phyloP scores from a whole-genome alignment of 2,329 filamentous ascomycete genomes.

The Epichloe gansuensis region DNA sequence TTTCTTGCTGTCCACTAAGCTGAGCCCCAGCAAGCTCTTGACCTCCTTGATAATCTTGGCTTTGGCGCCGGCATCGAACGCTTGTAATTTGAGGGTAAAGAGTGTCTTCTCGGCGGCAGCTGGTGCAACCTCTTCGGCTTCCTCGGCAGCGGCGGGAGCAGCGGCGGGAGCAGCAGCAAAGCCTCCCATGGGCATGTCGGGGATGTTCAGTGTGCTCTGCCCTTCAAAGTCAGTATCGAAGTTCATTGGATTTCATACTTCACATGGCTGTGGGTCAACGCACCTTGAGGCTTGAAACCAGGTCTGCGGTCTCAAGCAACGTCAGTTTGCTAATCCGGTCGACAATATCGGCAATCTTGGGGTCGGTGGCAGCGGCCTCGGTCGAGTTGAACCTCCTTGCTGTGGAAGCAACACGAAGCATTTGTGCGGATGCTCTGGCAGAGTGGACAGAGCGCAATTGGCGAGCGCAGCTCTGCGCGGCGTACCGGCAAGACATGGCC shows the following conservation, averaged over 20 bases:
- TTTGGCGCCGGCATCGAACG: constrained; percentile 79
- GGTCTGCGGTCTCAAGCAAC: constrained; percentile 88
- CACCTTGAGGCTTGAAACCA: constrained; percentile 93
- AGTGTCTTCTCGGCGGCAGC: constrained; percentile 91
- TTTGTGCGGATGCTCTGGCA: constrained; percentile 35
- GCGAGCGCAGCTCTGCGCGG: constrained; percentile 51
- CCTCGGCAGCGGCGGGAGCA: constrained; percentile 54
- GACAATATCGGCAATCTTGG: constrained; percentile 90
- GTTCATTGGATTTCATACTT: background rate
- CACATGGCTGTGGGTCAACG: background rate
- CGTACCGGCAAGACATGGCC: constrained; percentile 50
- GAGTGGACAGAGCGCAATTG: constrained; percentile 40
- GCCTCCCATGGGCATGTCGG: constrained; percentile 87
- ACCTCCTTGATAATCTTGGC: constrained; percentile 99
- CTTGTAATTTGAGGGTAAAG: constrained; percentile 89
- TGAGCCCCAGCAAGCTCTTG: constrained; percentile 88
- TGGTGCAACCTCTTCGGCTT: constrained; percentile 78
- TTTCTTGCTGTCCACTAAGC: constrained; percentile 99
- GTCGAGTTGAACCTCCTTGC: constrained; percentile 81
- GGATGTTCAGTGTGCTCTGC: constrained; percentile 89
- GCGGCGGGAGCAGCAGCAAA: constrained; percentile 59
- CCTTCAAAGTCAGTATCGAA: constrained; percentile 1
- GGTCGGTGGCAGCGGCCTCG: constrained; percentile 56
- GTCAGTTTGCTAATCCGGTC: constrained; percentile 99
- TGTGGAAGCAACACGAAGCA: constrained; percentile 29